phyloP scores from a whole-genome alignment of 2,329 filamentous ascomycete genomes.

The Rutstroemia sp. region DNA sequence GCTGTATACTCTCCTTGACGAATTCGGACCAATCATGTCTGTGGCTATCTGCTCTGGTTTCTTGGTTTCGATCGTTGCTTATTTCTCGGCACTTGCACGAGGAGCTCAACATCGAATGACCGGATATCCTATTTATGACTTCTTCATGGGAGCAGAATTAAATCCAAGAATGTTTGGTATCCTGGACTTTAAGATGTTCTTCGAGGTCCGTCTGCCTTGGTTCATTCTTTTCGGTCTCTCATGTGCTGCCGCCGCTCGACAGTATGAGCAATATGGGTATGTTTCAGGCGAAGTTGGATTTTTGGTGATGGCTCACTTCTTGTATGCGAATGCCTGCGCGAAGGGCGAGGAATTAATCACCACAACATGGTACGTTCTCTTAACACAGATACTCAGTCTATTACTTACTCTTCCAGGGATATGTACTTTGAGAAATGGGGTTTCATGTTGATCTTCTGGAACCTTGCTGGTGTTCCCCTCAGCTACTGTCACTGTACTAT shows the following conservation, averaged over 20 bases:
- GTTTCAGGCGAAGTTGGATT: constrained; percentile 80
- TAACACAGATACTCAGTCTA: too few relatives aligned
- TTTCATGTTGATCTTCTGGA: constrained; percentile 97
- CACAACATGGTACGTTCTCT: constrained; percentile 58
- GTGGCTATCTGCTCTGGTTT: constrained; percentile 91
- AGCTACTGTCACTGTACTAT: constrained; percentile 91
- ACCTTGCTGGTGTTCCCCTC: constrained; percentile 80
- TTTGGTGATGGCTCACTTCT: constrained; percentile 80
- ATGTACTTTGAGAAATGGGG: constrained; percentile 97
- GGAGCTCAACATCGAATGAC: constrained; percentile 91
- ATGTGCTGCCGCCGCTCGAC: constrained; percentile 68
- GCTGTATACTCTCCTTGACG: constrained; percentile 85
- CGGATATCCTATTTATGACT: constrained; percentile 72
- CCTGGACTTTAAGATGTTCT: constrained; percentile 92
- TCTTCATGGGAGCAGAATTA: constrained; percentile 84
- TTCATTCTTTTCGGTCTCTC: constrained; percentile 79
- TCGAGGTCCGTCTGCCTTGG: constrained; percentile 87
- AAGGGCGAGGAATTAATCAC: constrained; percentile 90
- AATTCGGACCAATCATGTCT: constrained; percentile 88
- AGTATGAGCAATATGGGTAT: constrained; percentile 80
- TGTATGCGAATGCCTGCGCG: constrained; percentile 86
- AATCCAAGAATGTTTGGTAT: constrained; percentile 81
- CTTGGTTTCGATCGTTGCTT: constrained; percentile 74
- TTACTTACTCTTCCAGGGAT: constrained; percentile 42
- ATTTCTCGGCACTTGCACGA: constrained; percentile 73